Percentiles rank a stretch among this genome's conserved stretches.
These are phyloP conservation scores for Aspergillus campestris DNA, from an alignment of 495 filamentous ascomycete genomes.

Conservation along the genomic window DNA sequence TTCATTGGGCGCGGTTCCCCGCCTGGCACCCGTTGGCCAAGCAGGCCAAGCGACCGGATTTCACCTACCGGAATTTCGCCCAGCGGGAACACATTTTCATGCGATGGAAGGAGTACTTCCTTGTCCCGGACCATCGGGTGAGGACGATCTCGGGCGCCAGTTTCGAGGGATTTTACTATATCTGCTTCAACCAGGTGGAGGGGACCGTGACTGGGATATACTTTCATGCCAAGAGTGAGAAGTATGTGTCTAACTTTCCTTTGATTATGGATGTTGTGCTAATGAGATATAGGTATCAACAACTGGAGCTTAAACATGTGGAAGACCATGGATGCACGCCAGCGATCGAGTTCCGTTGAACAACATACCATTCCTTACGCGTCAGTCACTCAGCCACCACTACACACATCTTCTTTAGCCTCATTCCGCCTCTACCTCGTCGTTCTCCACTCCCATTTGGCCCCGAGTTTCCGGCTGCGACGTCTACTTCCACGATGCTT, in stretches of 20 bases:
- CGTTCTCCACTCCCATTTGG: too few species aligned
- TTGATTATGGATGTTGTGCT: background rate
- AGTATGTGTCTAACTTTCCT: conserved; percentile 47
- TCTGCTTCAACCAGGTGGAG: conserved; percentile 89
- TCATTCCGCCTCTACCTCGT: too few species aligned
- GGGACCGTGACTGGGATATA: conserved; percentile 90
- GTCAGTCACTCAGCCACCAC: too few species aligned
- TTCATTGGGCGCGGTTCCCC: conserved; percentile 87
- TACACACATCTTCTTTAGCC: background rate
- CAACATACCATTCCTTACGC: too few species aligned
- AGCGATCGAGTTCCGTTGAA: conserved; percentile 88
- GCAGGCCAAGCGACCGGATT: conserved; percentile 69
- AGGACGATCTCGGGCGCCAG: conserved; percentile 85
- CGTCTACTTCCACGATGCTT: too few species aligned
- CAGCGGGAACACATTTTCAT: conserved; percentile 94
- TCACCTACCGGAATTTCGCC: conserved; percentile 56
- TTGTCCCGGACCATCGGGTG: conserved; percentile 92
- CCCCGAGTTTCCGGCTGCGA: too few species aligned
- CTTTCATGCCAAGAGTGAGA: conserved; percentile 95
- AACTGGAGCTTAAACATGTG: conserved; percentile 83
- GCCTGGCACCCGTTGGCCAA: conserved; percentile 73
- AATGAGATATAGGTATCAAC: conserved; percentile 61
- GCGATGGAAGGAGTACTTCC: conserved; percentile 99
- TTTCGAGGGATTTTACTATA: conserved; percentile 99
- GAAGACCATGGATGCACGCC: conserved; percentile 75